A percentile compares a stretch with the other conserved stretches of the same genome.
Conservation (phyloP, 2,329 filamentous ascomycete species). For the Lojkania enalia region DNA sequence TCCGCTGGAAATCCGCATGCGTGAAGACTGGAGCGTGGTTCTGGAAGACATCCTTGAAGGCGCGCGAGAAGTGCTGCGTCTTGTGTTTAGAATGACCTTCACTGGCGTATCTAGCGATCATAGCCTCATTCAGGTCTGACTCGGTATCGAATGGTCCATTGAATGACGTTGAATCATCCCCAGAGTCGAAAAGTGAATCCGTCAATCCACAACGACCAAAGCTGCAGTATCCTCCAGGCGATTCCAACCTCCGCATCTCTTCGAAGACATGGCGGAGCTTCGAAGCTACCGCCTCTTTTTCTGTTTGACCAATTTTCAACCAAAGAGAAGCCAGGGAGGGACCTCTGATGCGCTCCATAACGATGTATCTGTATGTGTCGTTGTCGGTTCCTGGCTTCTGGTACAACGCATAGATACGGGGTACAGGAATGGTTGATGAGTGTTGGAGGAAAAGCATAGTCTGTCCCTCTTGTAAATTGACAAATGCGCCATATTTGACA, state of each 20-base stretch:
- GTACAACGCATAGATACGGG: conserved; percentile 20
- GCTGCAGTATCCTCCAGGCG: conserved; percentile 20
- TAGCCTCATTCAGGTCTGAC: conserved; percentile 16
- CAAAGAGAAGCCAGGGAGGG: conserved; percentile 12
- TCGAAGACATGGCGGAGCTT: conserved; percentile 11
- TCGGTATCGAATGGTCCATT: conserved; percentile 18
- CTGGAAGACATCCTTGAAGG: conserved; percentile 12
- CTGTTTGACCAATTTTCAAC: conserved; percentile 10
- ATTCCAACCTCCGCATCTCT: conserved; percentile 18
- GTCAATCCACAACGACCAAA: conserved; percentile 15
- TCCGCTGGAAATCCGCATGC: conserved; percentile 14
- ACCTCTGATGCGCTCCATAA: conserved; percentile 19
- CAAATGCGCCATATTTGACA: conserved; percentile 21
- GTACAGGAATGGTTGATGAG: conserved; percentile 19
- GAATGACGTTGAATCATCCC: conserved; percentile 13
- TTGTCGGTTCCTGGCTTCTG: conserved; percentile 11
- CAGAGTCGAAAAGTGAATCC: conserved; percentile 15
- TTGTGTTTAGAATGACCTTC: conserved; percentile 14
- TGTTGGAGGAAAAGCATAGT: conserved; percentile 22
- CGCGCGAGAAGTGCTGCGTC: conserved; percentile 16
- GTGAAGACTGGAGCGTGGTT: conserved; percentile 13
- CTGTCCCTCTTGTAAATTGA: conserved; percentile 19
- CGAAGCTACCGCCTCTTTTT: conserved; percentile 14
- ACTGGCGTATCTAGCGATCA: conserved; percentile 13
- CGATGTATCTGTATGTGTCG: conserved; percentile 12